Base-by-base conservation (phyloP, 306 rosid genomes). In the Cucurbita pepo region DNA sequence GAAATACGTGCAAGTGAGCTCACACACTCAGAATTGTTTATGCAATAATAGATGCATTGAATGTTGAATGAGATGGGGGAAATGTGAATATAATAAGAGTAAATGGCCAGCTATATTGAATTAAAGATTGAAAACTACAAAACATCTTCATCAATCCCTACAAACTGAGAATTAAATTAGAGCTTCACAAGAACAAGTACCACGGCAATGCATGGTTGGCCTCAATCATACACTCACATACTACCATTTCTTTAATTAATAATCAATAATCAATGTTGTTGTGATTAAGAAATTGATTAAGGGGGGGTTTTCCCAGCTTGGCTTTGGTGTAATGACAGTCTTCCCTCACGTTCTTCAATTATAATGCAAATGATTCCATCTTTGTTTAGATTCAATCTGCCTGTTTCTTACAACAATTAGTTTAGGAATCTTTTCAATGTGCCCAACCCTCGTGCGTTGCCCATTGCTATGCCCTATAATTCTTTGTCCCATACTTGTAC, bases 261-360 rank as follows among this genome's bases (percentile, higher is more conserved):
- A 30, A 30, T 30, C 3, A 30, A 2, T 30, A 30, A 30, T 30
- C 0, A 30, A 30, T 30, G 34, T 30, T 30, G 34, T 30, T 30
- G 34, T 30, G 34, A 30, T 30, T 30, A 30, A 30, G 34, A 30
- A 30, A 30, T 30, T 30, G 34, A 30, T 47, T 50, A 50, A 43
- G 61, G 11, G 80, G 71, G 71, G 5, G 5, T 85, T 30, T 13
- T 86, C 79, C 81, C 86, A 78, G 87, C 80, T 88, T 82, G 95
- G 90, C 85, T 77, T 85, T 75, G 83, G 86, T 58, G 88, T 81
- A 78, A 76, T 79, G 90, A 88, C 94, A 86, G 91, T 76, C 61
- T 86, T 77, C 81, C 78, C 75, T 79, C 95, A 86, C 88, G 89
- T 88, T 88, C 80, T 81, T 81, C 86, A 78, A 86, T 82, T 79